phyloP scores from a whole-genome alignment of 202 grass and related monocot species.

The Schoenoplectus triqueter region DNA sequence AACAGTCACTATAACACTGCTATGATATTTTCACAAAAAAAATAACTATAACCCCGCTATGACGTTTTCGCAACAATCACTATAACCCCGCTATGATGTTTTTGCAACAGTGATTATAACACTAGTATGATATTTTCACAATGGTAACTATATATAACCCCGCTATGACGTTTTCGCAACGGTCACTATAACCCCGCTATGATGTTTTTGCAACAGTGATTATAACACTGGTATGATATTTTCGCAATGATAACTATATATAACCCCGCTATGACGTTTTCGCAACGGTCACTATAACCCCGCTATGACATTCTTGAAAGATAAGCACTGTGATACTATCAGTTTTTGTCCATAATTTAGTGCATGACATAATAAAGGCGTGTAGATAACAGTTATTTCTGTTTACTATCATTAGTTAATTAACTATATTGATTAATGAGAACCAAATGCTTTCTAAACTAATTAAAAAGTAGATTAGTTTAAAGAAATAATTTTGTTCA shows the following conservation, averaged over 20 bases:
- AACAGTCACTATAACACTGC: neutral
- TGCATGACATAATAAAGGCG: neutral
- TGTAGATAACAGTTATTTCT: neutral
- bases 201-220: neutral
- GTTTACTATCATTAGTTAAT: neutral
- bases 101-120: too few relatives aligned
- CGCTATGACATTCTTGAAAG: neutral
- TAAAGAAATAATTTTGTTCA: neutral
- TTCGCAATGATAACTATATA: neutral
- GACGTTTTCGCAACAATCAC: neutral
- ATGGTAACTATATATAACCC: neutral
- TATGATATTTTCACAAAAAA: neutral
- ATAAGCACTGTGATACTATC: too few relatives aligned
- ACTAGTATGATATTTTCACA: too few relatives aligned
- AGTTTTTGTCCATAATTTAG: neutral
- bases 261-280: neutral
- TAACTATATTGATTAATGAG: neutral
- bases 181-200: neutral
- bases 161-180: neutral
- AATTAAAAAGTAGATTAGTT: too few relatives aligned
- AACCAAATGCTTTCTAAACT: neutral
- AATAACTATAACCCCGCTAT: neutral
- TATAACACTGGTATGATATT: too few relatives aligned
- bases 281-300: neutral
- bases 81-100: too few relatives aligned